phyloP scores from a whole-genome alignment of 257 asterid genomes.

The Datura wrightii region DNA sequence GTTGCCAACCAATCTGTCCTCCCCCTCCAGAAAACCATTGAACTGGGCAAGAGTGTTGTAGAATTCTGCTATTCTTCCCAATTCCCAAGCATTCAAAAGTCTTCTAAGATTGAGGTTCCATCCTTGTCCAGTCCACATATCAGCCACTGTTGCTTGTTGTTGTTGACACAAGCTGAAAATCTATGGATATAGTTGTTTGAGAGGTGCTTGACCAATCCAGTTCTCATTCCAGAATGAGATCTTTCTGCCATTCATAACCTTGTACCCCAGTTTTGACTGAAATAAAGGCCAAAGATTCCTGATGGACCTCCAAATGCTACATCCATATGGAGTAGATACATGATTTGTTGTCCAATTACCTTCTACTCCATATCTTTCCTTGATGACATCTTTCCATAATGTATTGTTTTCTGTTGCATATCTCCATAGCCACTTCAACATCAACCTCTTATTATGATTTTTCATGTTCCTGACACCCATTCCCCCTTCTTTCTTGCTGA shows the following conservation, averaged over 20 bases:
- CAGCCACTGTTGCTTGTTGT: not conserved
- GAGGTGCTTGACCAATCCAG: not conserved
- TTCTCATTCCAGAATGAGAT: not conserved
- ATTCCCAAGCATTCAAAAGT: too few species aligned
- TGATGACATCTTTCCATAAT: not conserved
- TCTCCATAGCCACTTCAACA: constrained; percentile 12
- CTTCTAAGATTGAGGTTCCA: too few species aligned
- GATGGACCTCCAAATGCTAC: too few species aligned
- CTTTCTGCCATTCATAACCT: not conserved
- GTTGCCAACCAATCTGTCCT: not conserved
- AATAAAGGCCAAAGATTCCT: too few species aligned
- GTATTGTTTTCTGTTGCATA: not conserved
- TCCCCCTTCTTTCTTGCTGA: not conserved
- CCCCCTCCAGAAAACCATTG: not conserved
- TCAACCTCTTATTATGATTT: not conserved
- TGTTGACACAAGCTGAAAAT: not conserved
- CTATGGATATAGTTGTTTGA: not conserved
- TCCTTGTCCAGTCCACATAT: not conserved
- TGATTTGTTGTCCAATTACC: too few species aligned
- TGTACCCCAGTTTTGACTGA: too few species aligned
- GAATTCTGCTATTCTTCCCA: too few species aligned
- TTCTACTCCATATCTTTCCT: too few species aligned
- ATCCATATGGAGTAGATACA: too few species aligned
- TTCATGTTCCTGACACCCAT: not conserved
- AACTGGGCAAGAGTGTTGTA: not conserved